These are phyloP conservation scores for Phaeodactylum tricornutum DNA, from an alignment of 108 stramenopile genomes.

Conservation along the genomic window DNA sequence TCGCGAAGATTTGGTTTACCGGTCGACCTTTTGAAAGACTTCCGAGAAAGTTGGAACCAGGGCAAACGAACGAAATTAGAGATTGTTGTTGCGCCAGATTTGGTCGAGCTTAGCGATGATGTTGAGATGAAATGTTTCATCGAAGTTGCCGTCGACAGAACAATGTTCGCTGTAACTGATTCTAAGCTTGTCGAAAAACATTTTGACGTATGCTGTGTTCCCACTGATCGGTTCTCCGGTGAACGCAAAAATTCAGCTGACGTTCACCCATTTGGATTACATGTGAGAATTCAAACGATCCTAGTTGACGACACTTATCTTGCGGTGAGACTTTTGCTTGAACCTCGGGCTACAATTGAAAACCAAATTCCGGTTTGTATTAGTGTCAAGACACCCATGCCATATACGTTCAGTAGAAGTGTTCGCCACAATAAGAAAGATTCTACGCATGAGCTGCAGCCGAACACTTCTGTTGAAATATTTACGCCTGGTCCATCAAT, in stretches of 20 bases:
- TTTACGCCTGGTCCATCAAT: slow-evolving; percentile 77
- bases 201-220: too few species aligned
- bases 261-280: slow-evolving; percentile 19
- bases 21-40: slow-evolving; percentile 1
- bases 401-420: slow-evolving; percentile 42
- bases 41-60: not conserved
- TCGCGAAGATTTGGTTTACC: slow-evolving; percentile 12
- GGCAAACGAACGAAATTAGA: not conserved
- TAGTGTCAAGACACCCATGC: slow-evolving; percentile 70
- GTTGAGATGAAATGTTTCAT: not conserved
- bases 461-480: slow-evolving; percentile 46
- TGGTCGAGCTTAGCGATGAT: not conserved
- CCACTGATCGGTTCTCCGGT: too few species aligned
- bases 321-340: slow-evolving; percentile 44
- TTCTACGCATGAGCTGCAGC: slow-evolving; percentile 30
- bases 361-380: slow-evolving; percentile 59
- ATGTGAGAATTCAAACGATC: too few species aligned
- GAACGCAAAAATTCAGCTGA: not conserved
- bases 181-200: too few species aligned
- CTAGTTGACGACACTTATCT: slow-evolving; percentile 36
- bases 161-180: too few species aligned
- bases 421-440: slow-evolving; percentile 11
- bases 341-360: slow-evolving; percentile 52
- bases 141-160: slow-evolving; percentile 1
- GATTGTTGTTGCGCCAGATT: not conserved